These are phyloP conservation scores for Colletotrichum spaethianum DNA, from an alignment of 2,329 filamentous ascomycete species.

Conservation along the genomic window DNA sequence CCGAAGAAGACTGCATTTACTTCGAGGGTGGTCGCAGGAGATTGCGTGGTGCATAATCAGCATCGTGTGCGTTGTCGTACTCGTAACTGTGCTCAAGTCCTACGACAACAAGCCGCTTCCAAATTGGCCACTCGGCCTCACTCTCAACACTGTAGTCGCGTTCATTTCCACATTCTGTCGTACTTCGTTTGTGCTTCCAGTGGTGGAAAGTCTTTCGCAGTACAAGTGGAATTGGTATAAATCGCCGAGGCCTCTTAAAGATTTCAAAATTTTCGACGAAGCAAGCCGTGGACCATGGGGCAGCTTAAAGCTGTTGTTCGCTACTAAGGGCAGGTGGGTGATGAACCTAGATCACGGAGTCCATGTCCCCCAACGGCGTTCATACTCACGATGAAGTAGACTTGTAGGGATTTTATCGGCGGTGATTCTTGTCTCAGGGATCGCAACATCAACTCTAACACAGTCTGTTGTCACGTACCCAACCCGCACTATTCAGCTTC, in stretches of 20 bases:
- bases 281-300: slow-evolving; percentile 43
- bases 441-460: slow-evolving; percentile 40
- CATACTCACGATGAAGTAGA: not conserved
- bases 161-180: slow-evolving; percentile 47
- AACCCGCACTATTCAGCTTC: not conserved
- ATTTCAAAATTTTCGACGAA: slow-evolving; percentile 40
- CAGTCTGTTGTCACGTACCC: slow-evolving; percentile 39
- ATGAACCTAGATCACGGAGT: not conserved
- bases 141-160: slow-evolving; percentile 48
- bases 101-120: slow-evolving; percentile 45
- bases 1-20: not conserved
- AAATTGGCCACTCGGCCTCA: slow-evolving; percentile 44
- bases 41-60: slow-evolving; percentile 13
- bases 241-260: slow-evolving; percentile 32
- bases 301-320: slow-evolving; percentile 31
- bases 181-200: slow-evolving; percentile 44
- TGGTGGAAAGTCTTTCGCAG: slow-evolving; percentile 45
- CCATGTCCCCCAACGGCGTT: not conserved
- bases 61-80: slow-evolving; percentile 42
- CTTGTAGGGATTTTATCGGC: slow-evolving; percentile 25
- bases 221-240: slow-evolving; percentile 43
- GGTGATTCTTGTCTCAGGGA: slow-evolving; percentile 33
- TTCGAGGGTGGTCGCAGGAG: slow-evolving; percentile 26
- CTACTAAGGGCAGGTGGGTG: slow-evolving; percentile 21
- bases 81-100: slow-evolving; percentile 30